phyloP scores from a whole-genome alignment of 2,329 filamentous ascomycete genomes.

The Fusarium vanettenii region DNA sequence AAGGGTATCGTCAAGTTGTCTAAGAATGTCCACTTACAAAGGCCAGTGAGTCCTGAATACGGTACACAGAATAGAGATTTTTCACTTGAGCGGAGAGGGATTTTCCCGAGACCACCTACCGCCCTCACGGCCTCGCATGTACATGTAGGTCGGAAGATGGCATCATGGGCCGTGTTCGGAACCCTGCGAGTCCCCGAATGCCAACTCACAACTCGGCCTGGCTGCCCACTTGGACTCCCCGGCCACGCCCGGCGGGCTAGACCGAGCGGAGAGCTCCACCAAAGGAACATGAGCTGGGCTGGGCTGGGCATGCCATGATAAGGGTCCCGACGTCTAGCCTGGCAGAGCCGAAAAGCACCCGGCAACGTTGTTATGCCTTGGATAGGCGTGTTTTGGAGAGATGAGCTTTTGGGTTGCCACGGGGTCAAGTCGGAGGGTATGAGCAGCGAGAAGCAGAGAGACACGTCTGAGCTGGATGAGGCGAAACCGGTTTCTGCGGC shows the following conservation, averaged over 20 bases:
- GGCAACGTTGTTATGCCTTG: neutral
- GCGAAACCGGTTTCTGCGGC: conserved; percentile 37
- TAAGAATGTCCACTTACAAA: neutral
- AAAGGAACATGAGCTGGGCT: conserved; percentile 18
- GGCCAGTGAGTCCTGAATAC: neutral
- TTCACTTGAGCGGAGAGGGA: neutral
- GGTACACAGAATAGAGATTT: neutral
- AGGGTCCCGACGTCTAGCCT: neutral
- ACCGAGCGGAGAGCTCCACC: conserved; percentile 39
- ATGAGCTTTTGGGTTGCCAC: neutral
- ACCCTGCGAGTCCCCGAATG: conserved; percentile 24
- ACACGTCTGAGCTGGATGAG: conserved; percentile 19
- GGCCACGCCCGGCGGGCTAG: conserved; percentile 35
- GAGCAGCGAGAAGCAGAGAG: neutral
- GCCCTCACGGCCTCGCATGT: neutral
- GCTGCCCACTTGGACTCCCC: conserved; percentile 17
- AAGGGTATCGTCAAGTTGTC: neutral
- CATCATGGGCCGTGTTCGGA: conserved; percentile 16
- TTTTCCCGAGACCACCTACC: neutral
- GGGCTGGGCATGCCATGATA: conserved; percentile 17
- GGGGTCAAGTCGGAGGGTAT: neutral
- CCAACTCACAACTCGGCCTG: conserved; percentile 32
- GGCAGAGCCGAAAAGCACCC: neutral
- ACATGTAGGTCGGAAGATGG: conserved; percentile 4
- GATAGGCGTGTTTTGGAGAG: neutral